Conservation (phyloP, 225 moss, liverwort and hornwort genomes). For the Sphagnum contortum region DNA sequence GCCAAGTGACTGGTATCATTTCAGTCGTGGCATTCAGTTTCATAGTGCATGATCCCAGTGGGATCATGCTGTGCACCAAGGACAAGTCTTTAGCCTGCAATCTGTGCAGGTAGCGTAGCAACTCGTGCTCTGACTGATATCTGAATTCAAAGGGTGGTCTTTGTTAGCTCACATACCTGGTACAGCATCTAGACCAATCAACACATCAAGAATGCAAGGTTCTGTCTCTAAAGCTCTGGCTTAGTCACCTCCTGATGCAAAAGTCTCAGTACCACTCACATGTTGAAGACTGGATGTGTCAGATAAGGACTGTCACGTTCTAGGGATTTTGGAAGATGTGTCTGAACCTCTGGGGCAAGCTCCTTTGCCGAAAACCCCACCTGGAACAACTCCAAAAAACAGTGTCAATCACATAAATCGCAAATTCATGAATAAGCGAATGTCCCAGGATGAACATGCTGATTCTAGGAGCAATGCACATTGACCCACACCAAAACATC, state of each 20-base stretch:
- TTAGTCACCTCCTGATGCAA: too few species aligned
- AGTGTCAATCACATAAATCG: neutral
- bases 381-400: slow-evolving; percentile 12
- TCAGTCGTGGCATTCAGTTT: slow-evolving; percentile 91
- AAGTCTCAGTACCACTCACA: slow-evolving; percentile 16
- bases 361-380: slow-evolving; percentile 79
- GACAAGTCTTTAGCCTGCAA: slow-evolving; percentile 91
- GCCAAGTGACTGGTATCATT: slow-evolving; percentile 95
- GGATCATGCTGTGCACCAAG: slow-evolving; percentile 95
- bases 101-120: slow-evolving; percentile 76
- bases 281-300: slow-evolving; percentile 83
- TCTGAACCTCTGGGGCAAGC: slow-evolving; percentile 51
- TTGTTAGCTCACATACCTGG: neutral
- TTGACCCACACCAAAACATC: neutral
- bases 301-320: slow-evolving; percentile 68
- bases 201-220: too few species aligned
- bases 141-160: slow-evolving; percentile 10
- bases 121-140: slow-evolving; percentile 95
- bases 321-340: slow-evolving; percentile 42
- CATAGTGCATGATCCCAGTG: slow-evolving; percentile 97
- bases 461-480: too few species aligned
- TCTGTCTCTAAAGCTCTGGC: too few species aligned
- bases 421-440: neutral
- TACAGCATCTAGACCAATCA: too few species aligned
- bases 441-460: too few species aligned